Evolutionary conservation across 306 rosid genomes (phyloP), one percentile per base, ranked within the genome.

Genomic region (Sicyos baderoa): DNA sequence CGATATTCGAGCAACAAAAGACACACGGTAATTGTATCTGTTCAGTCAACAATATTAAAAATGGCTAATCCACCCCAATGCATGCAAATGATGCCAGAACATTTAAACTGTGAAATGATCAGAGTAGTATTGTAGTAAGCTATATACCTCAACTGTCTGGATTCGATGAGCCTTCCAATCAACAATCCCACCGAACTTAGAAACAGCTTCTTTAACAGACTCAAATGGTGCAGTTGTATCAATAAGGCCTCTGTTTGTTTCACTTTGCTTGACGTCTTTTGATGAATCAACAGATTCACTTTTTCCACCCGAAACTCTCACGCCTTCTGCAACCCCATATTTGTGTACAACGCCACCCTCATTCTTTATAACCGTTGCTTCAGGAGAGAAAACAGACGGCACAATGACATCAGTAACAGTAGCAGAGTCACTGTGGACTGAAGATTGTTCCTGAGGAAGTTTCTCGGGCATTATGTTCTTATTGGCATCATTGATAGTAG

Each of bases 91-190:
- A 55, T 25, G 58, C 55, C 47, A 68, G 52, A 60, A 50, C 19
- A 58, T 65, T 44, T 27, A 44, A 54, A 40, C 35, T 25, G 54
- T 6, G 21, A 55, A 55, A 72, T 54, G 56, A 54, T 64, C 35
- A 62, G 37, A 23, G 25, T 37, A 11, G 25, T 19, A 57, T 50
- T 22, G 16, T 40, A 19, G 42, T 23, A 42, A 76, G 64, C 64
- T 53, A 71, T 25, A 25, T 85, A 88, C 99, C 97, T 90, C 96
- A 58, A 88, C 96, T 47, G 95, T 88, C 75, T 85, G 95, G 71
- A 86, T 78, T 81, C 83, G 87, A 71, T 94, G 99, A 65, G 97
- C 97, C 82, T 94, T 94, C 99, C 99, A 94, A 79, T 94, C 97
- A 71, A 90, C 95, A 85, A 90, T 94, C 68, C 97, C 97, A 77